Percentiles rank a stretch among this genome's conserved stretches.
Conservation (phyloP, 2,329 filamentous ascomycete genomes). For the Arachnomyces sp. region DNA sequence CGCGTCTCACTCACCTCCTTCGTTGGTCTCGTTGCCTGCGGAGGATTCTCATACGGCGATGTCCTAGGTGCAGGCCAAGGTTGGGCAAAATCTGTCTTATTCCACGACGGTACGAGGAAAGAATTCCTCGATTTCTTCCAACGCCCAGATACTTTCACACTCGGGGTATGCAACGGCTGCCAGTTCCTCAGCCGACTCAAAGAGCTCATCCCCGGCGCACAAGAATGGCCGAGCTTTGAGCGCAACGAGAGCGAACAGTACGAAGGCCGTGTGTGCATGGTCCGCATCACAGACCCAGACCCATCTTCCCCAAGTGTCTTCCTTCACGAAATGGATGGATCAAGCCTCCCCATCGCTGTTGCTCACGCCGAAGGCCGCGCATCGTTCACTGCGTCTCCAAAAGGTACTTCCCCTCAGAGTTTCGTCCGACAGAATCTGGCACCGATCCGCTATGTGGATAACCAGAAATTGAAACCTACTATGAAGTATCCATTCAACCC, state of each 20-base stretch:
- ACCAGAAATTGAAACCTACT: slow-evolving; percentile 61
- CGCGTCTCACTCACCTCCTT: slow-evolving; percentile 76
- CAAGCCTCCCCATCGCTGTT: slow-evolving; percentile 73
- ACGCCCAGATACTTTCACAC: slow-evolving; percentile 78
- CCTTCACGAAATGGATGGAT: slow-evolving; percentile 78
- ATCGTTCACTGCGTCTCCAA: slow-evolving; percentile 49
- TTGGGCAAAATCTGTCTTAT: slow-evolving; percentile 88
- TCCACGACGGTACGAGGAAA: slow-evolving; percentile 66
- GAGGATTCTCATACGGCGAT: slow-evolving; percentile 92
- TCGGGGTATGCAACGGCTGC: slow-evolving; percentile 96
- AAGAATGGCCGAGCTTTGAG: slow-evolving; percentile 77
- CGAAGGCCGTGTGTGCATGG: slow-evolving; percentile 82
- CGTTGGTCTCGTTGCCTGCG: slow-evolving; percentile 84
- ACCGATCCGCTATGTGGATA: slow-evolving; percentile 78
- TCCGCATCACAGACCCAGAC: slow-evolving; percentile 61
- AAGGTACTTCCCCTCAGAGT: slow-evolving; percentile 33
- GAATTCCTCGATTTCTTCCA: slow-evolving; percentile 83
- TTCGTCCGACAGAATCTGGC: slow-evolving; percentile 63
- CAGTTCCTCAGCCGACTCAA: slow-evolving; percentile 85
- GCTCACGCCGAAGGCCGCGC: slow-evolving; percentile 90
- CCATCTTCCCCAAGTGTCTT: slow-evolving; percentile 63
- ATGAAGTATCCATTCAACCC: slow-evolving; percentile 83
- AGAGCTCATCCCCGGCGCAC: slow-evolving; percentile 75
- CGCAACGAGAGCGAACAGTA: slow-evolving; percentile 82
- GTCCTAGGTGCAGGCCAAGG: slow-evolving; percentile 91